Evolutionary conservation across 2,329 filamentous ascomycete genomes (phyloP).

Genomic region (Calonectria hongkongensis): DNA sequence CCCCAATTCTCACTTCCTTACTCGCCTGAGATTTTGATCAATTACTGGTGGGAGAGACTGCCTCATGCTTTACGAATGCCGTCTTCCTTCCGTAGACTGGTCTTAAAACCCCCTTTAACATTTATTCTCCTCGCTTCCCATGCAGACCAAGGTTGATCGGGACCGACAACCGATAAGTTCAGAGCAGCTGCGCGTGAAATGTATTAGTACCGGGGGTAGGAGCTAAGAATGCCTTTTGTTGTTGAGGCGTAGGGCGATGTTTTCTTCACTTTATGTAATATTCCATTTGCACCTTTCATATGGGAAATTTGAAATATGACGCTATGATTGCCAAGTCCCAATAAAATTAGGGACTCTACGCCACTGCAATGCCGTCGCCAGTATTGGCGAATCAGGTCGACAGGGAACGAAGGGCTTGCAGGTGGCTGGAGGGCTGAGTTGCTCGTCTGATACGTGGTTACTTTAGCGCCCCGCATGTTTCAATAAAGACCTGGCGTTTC

Average conservation of each 20-base stretch:
- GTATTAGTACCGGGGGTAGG: too few species aligned
- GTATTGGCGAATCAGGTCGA: not conserved
- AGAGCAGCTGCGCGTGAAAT: too few species aligned
- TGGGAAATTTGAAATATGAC: too few species aligned
- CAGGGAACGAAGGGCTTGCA: not conserved
- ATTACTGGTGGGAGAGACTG: slow-evolving; percentile 27
- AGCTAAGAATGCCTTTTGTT: too few species aligned
- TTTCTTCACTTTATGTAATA: too few species aligned
- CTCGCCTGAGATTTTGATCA: slow-evolving; percentile 16
- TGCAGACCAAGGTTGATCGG: not conserved
- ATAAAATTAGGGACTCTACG: not conserved
- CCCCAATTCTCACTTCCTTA: too few species aligned
- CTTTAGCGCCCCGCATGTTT: not conserved
- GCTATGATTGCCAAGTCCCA: too few species aligned
- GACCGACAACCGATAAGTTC: too few species aligned
- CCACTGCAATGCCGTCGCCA: not conserved
- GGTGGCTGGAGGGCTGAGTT: slow-evolving; percentile 26
- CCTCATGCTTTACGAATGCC: not conserved
- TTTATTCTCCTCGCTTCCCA: not conserved
- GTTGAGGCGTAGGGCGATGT: too few species aligned
- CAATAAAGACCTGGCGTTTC: not conserved
- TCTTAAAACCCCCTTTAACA: too few species aligned
- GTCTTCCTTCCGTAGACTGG: not conserved
- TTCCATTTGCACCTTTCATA: too few species aligned
- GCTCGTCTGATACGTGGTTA: not conserved